Evolutionary conservation across 371 early-diverging fungal species (phyloP), one percentile per base, ranked within the genome.

Genomic region (Pancytospora philotis): DNA sequence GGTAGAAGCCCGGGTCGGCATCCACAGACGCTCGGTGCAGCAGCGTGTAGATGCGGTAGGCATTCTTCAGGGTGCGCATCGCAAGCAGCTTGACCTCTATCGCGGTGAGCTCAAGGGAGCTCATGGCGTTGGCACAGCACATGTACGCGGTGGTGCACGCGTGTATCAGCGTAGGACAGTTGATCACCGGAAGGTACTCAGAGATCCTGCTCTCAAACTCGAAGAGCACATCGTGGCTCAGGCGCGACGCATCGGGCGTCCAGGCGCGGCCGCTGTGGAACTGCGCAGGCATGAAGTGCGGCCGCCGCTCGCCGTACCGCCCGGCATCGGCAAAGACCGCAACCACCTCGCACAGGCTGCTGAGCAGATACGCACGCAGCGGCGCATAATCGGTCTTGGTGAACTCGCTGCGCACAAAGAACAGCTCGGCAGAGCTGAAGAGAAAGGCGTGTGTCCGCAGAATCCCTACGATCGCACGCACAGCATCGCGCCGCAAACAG

Each of bases 121-220:
- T 19, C 27, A 53, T 13, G 6, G 19, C 6, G 27, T 6, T 8
- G 6, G 19, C 27, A 53, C 8, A 8, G 53, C 6, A 30, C 34
- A 19, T 53, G 19, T 27, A 10, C 6, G 53, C 53, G 34, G 8
- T 30, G 27, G 34, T 6, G 34, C 53, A 53, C 16, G 53, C 8
- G 6, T 6, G 19, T 10, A 53, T 16, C 8, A 53, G 19, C 8
- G 19, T 8, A 6, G 34, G 6, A 53, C 6, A 16, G 8, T 53
- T 53, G 16, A 16, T 19, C 27, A 8, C 34, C 27, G 53, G 53
- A 53, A 53, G 53, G 34, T 53, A 53, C 34, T 53, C 53, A 19
- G 10, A 8, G 6, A 53, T 53, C 8, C 53, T 8, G 27, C 6
- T 16, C 27, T 53, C 53, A 53, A 53, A 53, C 53, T 53, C 53